These are phyloP conservation scores for Pseudogymnoascus sp. DNA, from an alignment of 2,329 filamentous ascomycete species.

Conservation along the genomic window DNA sequence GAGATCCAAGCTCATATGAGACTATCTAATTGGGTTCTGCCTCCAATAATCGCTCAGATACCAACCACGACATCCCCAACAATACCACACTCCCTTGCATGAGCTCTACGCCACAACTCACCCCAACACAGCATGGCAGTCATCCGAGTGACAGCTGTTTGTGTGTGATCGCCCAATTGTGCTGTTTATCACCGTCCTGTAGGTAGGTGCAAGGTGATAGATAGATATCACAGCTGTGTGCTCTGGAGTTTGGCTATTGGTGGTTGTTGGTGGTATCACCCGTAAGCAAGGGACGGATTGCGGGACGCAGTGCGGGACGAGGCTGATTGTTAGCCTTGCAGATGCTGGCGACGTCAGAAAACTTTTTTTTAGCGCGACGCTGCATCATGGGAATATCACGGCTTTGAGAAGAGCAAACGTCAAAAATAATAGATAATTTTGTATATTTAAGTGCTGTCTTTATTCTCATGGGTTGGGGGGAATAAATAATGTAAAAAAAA, in stretches of 20 bases:
- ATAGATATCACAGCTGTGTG: background rate
- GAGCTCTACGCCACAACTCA: background rate
- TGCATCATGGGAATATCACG: background rate
- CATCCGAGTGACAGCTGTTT: background rate
- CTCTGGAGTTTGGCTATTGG: background rate
- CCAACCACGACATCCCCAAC: background rate
- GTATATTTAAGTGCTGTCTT: background rate
- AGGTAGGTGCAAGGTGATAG: background rate
- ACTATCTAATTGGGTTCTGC: background rate
- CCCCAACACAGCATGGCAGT: background rate
- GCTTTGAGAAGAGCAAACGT: background rate
- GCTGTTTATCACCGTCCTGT: background rate
- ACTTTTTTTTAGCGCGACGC: background rate
- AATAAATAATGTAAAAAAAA: background rate
- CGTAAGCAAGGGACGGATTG: background rate
- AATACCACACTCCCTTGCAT: background rate
- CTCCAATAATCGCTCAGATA: background rate
- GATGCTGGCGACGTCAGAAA: background rate
- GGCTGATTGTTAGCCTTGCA: background rate
- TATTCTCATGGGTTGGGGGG: no score
- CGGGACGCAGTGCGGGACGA: background rate
- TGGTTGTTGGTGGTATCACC: background rate
- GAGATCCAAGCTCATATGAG: background rate
- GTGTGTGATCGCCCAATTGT: background rate
- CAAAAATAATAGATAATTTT: background rate